These are phyloP conservation scores for Tillandsia leiboldiana DNA, from an alignment of 176 grass and related monocot genomes.

Conservation along the genomic window DNA sequence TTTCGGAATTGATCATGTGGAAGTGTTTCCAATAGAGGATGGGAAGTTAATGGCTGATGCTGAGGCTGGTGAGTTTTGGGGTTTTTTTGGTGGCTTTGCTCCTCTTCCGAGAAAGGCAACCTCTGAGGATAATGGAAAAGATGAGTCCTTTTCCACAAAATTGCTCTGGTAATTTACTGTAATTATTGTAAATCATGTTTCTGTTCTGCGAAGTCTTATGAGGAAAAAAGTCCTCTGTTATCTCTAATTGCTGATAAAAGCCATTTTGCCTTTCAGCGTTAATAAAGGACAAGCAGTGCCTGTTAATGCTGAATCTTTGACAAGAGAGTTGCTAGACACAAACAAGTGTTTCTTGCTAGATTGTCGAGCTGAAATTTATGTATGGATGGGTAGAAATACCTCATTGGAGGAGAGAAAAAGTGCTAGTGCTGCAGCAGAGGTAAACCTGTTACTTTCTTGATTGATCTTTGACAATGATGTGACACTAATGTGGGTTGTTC, in stretches of 20 bases:
- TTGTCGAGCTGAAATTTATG: slow-evolving; percentile 76
- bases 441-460: slow-evolving; percentile 34
- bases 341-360: slow-evolving; percentile 86
- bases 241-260: slow-evolving; percentile 13
- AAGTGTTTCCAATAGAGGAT: slow-evolving; percentile 50
- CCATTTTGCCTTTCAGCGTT: slow-evolving; percentile 35
- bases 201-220: not conserved
- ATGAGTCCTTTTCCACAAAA: slow-evolving; percentile 36
- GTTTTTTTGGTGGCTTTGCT: slow-evolving; percentile 87
- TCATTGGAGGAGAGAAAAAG: slow-evolving; percentile 75
- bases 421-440: slow-evolving; percentile 80
- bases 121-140: slow-evolving; percentile 62
- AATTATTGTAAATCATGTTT: not conserved
- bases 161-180: slow-evolving; percentile 49
- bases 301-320: slow-evolving; percentile 52
- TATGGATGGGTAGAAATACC: slow-evolving; percentile 94
- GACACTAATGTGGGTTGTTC: not conserved
- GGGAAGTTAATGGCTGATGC: slow-evolving; percentile 95
- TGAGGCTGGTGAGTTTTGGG: slow-evolving; percentile 98
- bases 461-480: not conserved
- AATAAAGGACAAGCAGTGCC: slow-evolving; percentile 58
- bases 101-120: slow-evolving; percentile 80
- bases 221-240: not conserved
- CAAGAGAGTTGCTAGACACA: slow-evolving; percentile 71
- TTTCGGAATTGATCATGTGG: not conserved